Evolutionary conservation across 2,329 filamentous ascomycete genomes (phyloP).

Genomic region (Thermothelomyces thermophilus): DNA sequence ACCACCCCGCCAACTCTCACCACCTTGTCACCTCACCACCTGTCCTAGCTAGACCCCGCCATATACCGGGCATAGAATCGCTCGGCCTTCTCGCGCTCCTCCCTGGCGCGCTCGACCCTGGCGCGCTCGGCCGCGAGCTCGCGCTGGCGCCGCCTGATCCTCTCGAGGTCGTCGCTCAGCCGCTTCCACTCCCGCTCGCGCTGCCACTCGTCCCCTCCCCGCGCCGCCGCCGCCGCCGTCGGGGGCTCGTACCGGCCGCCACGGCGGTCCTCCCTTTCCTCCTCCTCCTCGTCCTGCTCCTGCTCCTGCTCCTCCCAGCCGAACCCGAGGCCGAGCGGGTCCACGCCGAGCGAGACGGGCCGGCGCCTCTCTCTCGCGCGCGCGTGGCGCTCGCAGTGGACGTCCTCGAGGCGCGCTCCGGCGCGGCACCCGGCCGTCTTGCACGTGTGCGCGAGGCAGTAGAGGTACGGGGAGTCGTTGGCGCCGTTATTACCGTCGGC

Average conservation of each 20-base stretch:
- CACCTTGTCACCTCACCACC: neutral
- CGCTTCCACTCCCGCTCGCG: constrained; percentile 8
- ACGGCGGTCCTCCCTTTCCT: no score
- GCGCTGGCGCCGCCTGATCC: constrained; percentile 9
- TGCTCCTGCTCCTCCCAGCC: no score
- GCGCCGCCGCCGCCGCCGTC: no score
- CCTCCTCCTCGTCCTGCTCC: no score
- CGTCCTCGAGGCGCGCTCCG: neutral
- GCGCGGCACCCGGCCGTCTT: neutral
- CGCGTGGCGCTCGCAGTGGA: constrained; percentile 13
- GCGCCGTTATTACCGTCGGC: no score
- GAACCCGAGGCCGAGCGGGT: no score
- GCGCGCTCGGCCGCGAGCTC: constrained; percentile 1
- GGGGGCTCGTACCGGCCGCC: no score
- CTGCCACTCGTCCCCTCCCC: neutral
- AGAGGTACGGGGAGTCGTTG: no score
- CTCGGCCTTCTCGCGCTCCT: constrained; percentile 7
- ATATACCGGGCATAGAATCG: neutral
- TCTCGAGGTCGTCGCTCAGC: constrained; percentile 15
- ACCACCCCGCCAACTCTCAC: neutral
- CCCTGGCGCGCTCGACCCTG: neutral
- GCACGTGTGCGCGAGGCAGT: constrained; percentile 6
- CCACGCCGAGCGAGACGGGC: no score
- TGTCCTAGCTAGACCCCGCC: neutral
- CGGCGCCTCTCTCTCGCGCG: no score